Base-by-base conservation (phyloP, 805 yeast species). In the Yarrowia sp. region DNA sequence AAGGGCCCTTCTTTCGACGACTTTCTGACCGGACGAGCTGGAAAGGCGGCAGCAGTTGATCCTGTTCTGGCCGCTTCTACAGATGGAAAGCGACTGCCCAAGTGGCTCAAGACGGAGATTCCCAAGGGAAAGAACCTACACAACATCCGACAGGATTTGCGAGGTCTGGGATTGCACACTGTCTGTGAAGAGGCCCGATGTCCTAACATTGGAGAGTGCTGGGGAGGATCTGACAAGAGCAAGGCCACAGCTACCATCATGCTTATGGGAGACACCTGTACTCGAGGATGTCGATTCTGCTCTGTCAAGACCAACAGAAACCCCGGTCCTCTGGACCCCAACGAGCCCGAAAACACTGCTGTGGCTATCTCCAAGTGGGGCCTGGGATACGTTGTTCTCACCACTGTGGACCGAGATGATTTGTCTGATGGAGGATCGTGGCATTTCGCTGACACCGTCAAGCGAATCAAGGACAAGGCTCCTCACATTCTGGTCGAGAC, bases 101-200 rank as follows among this genome's bases (percentile, higher is more conserved):
- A 84, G 52, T 95, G 99, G 99, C 81, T 95, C 63, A 92, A 90
- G 74, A 96, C 92, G 2, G 96, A 96, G 2, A 93, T 95, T 67
- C 99, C 99, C n/a, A 90, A 90, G 78, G 99, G 99, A 49, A 82
- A 86, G 68, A 87, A 89, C 28, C 95, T 84, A 75, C 86, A 86
- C 70, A 86, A 85, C 69, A 80, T 95, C 70, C 92, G 93, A 73
- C 83, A 85, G 54, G 99, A 95, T 73, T 87, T 95, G 35, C 82
- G 91, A 67, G 98, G 96, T 66, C 79, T 95, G 67, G 90, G 91
- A 68, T 79, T 95, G 61, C 88, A 97, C 38, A 95, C 99, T 0
- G 99, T 95, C 32, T 95, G 99, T 77, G 98, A 95, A 76, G 99
- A 95, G 73, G 99, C 99, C 4, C 88, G 95, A 73, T 95, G 99